phyloP scores from a whole-genome alignment of 1,284 basidiomycete genomes.

The Puccinia horiana region DNA sequence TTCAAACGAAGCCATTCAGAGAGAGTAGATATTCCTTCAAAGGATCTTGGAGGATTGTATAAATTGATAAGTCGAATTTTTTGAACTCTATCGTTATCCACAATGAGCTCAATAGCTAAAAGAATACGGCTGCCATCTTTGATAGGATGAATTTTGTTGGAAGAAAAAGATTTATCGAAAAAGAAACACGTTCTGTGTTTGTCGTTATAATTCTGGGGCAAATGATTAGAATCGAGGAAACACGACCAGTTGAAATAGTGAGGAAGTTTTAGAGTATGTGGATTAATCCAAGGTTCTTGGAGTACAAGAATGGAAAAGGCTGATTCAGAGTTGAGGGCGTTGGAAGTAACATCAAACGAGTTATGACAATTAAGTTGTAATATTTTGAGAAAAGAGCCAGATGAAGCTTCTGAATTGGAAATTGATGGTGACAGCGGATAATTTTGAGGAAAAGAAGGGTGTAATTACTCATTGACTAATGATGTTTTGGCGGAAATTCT shows the following conservation, averaged over 20 bases:
- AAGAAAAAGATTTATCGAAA: not conserved
- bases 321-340: not conserved
- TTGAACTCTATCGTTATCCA: not conserved
- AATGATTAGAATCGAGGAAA: not conserved
- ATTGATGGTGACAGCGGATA: not conserved
- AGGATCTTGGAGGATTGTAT: not conserved
- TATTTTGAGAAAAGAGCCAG: not conserved
- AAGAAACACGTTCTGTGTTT: not conserved
- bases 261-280: not conserved
- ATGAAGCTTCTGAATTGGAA: not conserved
- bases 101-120: not conserved
- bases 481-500: too few species aligned
- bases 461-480: not conserved
- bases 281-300: constrained; percentile 1
- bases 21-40: not conserved
- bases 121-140: not conserved
- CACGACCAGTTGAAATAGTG: not conserved
- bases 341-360: not conserved
- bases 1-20: not conserved
- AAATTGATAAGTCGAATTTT: not conserved
- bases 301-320: not conserved
- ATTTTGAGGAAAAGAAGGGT: not conserved
- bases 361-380: not conserved
- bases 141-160: not conserved
- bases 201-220: not conserved